Percentiles rank a stretch among this genome's conserved stretches.
Conservation (phyloP, 2,329 filamentous ascomycete species). For the Calcarisporium arbuscula region DNA sequence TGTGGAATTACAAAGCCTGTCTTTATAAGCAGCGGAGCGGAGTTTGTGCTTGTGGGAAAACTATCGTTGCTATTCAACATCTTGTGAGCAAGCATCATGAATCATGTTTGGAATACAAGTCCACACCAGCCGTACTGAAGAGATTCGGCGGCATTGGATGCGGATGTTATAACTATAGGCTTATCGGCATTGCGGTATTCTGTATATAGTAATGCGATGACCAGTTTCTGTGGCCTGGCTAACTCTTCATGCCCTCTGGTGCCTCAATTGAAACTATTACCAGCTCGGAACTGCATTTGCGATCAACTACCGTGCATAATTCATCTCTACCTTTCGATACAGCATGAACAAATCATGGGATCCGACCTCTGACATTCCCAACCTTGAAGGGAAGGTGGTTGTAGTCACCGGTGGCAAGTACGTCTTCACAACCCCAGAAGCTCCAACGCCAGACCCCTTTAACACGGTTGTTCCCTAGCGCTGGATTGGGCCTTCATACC, state of each 20-base stretch:
- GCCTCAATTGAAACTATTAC: background rate
- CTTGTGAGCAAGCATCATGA: too few species aligned
- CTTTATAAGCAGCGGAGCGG: background rate
- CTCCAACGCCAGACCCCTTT: background rate
- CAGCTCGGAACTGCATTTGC: background rate
- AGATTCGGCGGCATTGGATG: too few species aligned
- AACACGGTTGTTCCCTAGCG: conserved; percentile 5
- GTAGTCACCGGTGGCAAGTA: conserved; percentile 21
- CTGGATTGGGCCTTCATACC: conserved; percentile 17
- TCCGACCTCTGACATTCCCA: conserved; percentile 12
- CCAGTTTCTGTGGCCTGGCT: background rate
- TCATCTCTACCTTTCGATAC: background rate
- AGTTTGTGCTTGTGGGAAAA: too few species aligned
- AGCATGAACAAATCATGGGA: conserved; percentile 9
- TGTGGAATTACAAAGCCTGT: background rate
- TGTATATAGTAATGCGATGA: background rate
- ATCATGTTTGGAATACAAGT: too few species aligned
- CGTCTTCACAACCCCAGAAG: background rate
- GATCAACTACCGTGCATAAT: background rate
- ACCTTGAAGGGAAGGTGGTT: conserved; percentile 16
- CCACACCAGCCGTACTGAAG: too few species aligned
- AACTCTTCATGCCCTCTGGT: background rate
- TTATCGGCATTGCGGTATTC: background rate
- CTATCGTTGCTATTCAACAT: too few species aligned
- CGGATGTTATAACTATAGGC: too few species aligned